Evolutionary conservation across 1,284 basidiomycete genomes (phyloP).

Genomic region (Malassezia arunalokei): DNA sequence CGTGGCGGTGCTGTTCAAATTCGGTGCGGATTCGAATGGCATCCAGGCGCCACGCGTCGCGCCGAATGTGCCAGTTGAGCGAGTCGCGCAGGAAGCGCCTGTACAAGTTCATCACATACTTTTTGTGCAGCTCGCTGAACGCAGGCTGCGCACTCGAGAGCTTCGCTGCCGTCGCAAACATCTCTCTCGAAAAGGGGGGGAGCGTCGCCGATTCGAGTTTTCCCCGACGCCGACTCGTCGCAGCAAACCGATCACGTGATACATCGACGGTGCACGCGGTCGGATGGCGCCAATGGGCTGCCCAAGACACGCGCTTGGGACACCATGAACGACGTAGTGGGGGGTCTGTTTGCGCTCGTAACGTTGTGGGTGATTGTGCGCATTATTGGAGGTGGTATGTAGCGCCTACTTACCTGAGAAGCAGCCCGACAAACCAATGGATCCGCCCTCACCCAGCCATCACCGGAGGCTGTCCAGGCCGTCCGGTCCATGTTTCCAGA

Average conservation of each 20-base stretch:
- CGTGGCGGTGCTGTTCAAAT: slow-evolving; percentile 80
- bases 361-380: slow-evolving; percentile 35
- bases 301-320: not conserved
- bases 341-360: slow-evolving; percentile 32
- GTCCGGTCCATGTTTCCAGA: slow-evolving; percentile 38
- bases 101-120: slow-evolving; percentile 84
- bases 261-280: not conserved
- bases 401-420: too few relatives aligned
- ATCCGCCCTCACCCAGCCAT: too few relatives aligned
- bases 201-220: not conserved
- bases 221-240: not conserved
- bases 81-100: slow-evolving; percentile 70
- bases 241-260: slow-evolving; percentile 9
- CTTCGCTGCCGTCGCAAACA: slow-evolving; percentile 14
- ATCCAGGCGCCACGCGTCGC: slow-evolving; percentile 71
- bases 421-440: too few relatives aligned
- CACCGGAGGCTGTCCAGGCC: slow-evolving; percentile 17
- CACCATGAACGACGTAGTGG: slow-evolving; percentile 39
- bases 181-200: not conserved
- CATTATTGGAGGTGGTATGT: slow-evolving; percentile 23
- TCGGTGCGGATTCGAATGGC: slow-evolving; percentile 76
- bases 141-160: slow-evolving; percentile 16
- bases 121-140: slow-evolving; percentile 65
- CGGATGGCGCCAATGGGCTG: not conserved
- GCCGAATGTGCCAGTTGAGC: slow-evolving; percentile 72